A percentile compares a stretch with the other conserved stretches of the same genome.
Conservation (phyloP, 495 filamentous ascomycete species). For the Hapsidospora chrysogenum region DNA sequence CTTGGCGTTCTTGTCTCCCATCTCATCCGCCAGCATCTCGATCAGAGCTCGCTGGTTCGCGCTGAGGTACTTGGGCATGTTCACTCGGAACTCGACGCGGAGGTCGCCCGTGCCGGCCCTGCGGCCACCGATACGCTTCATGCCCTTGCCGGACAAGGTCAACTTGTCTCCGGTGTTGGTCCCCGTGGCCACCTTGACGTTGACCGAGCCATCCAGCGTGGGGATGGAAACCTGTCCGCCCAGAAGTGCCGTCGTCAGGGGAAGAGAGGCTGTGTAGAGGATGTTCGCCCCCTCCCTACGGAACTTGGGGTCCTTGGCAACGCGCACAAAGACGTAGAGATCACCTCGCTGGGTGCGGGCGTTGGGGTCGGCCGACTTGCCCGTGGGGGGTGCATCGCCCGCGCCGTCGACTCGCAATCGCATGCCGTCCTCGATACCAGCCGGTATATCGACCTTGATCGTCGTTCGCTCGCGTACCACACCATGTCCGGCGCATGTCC, state of each 20-base stretch:
- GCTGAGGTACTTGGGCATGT: conserved; percentile 85
- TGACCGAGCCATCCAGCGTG: conserved; percentile 78
- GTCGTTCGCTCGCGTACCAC: conserved; percentile 63
- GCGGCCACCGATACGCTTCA: conserved; percentile 55
- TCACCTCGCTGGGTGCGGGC: conserved; percentile 54
- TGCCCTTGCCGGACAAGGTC: conserved; percentile 73
- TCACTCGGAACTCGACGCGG: conserved; percentile 83
- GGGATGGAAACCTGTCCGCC: conserved; percentile 82
- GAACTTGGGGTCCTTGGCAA: conserved; percentile 74
- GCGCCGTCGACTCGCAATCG: conserved; percentile 62
- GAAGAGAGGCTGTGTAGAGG: conserved; percentile 78
- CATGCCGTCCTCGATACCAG: conserved; percentile 93
- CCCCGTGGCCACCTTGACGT: conserved; percentile 72
- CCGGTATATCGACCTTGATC: conserved; percentile 76
- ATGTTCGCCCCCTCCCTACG: conserved; percentile 73
- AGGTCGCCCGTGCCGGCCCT: conserved; percentile 56
- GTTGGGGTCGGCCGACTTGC: conserved; percentile 39
- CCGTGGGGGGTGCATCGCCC: conserved; percentile 70
- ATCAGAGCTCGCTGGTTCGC: conserved; percentile 78
- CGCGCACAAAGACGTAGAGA: conserved; percentile 70
- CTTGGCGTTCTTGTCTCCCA: conserved; percentile 80
- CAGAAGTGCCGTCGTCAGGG: conserved; percentile 80
- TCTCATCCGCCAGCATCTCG: conserved; percentile 90
- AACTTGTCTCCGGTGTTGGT: conserved; percentile 87
- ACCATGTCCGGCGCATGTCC: conserved; percentile 60